These are phyloP conservation scores for Chrysoporthe cubensis DNA, from an alignment of 2,329 filamentous ascomycete genomes.

Conservation along the genomic window DNA sequence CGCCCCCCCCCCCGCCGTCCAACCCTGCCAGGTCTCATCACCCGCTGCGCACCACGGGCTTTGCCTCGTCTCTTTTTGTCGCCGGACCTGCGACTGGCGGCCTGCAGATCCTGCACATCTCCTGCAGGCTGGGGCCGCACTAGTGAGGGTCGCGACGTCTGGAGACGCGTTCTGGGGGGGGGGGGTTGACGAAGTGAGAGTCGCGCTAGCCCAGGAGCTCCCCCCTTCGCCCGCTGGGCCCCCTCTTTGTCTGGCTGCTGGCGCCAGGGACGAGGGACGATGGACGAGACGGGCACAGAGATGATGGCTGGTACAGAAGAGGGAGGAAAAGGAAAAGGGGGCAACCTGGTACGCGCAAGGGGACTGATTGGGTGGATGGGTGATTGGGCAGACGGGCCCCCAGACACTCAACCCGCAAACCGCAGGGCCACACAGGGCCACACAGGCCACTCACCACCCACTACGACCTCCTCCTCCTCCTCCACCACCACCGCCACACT, in stretches of 20 bases:
- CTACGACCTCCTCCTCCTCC: not conserved
- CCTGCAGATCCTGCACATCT: conserved; percentile 17
- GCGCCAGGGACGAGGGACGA: not conserved
- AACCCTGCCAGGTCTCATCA: not conserved
- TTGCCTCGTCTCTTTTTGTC: not conserved
- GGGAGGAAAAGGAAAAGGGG: conserved; percentile 4
- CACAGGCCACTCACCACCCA: too few relatives aligned
- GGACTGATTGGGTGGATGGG: not conserved
- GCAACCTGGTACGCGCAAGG: conserved; percentile 7
- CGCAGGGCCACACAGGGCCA: not conserved
- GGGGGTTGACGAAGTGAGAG: not conserved
- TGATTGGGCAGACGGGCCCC: not conserved
- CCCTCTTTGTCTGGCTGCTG: too few relatives aligned
- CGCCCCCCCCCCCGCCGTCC: not conserved
- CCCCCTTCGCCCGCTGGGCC: not conserved
- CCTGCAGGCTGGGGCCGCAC: conserved; percentile 4
- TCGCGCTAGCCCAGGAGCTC: conserved; percentile 16
- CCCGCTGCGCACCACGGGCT: not conserved
- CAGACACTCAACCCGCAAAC: not conserved
- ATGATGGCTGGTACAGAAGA: too few relatives aligned
- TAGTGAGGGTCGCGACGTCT: not conserved
- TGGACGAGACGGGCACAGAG: not conserved
- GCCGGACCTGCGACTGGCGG: not conserved
- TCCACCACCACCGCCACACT: not conserved
- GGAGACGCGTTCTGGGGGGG: not conserved